Evolutionary conservation across 257 asterid species (phyloP), one percentile per base, ranked within the genome.

Genomic region (Echium plantagineum): DNA sequence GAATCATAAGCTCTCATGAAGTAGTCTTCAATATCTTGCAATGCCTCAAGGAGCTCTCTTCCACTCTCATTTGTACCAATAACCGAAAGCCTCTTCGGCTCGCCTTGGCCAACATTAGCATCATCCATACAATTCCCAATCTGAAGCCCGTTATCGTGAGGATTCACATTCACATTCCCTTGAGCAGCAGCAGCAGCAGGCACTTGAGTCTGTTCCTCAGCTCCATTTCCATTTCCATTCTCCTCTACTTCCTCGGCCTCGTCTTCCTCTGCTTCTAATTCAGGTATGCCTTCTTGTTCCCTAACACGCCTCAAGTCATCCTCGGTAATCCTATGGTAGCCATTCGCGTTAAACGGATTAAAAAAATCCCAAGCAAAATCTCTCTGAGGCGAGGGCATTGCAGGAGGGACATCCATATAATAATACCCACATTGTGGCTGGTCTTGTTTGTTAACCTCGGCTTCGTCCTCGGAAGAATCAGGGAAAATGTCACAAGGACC

Each of bases 341-440:
- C 90, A 66, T 64, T 83, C 20, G 74, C 90, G 65, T 64, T 83
- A 60, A 85, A 91, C 64, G 98, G 98, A 76, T 88, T 85, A 21
- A 88, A 91, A 63, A 91, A 91, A 77, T 91, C 98, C 98, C 96
- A 91, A 31, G 90, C 98, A 74, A 77, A 85, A 72, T 82, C 94
- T 69, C 77, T 74, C 66, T 80, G 86, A 5, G 95, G 85, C 4
- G 95, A 80, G 22, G 79, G 73, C 83, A 72, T 28, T 51, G 81
- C 8, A 9, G 62, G 82, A 63, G 86, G 86, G 78, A 78, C 69
- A 52, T 85, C 94, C 90, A 79, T 76, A 73, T 84, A 85, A 62
- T 73, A 88, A 70, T 85, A 84, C 69, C 79, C 84, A 74, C 85
- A 81, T 9, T 69, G 71, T 6, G 71, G 66, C 13, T 63, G 69